Base-by-base conservation (phyloP, 2,329 filamentous ascomycete genomes). In the Cercospora citrullina region DNA sequence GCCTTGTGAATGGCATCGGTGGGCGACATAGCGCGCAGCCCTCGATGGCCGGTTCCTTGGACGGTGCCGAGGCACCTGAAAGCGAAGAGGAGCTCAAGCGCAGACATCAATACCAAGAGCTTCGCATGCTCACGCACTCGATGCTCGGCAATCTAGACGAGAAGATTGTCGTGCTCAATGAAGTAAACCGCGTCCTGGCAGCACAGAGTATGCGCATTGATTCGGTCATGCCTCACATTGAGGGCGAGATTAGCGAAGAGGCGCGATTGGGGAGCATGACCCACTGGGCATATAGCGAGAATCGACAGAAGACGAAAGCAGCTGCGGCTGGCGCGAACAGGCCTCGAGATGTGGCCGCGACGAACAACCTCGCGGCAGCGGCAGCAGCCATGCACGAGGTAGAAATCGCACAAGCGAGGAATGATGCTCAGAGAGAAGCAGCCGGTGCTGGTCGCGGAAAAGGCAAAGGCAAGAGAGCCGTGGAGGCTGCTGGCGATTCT, bases 161-260 rank as follows among this genome's bases (percentile, higher is more conserved):
- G 81, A 99, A 99, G 82, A 97, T 97, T 73, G 94, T 97, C 74
- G 95, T 99, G 73, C 91, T 98, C 66, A 91, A 92, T 42, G 96
- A 94, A 16, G 94, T 95, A 64, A 95, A 94, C 75, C 92, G 96
- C 73, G 92, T 94, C 57, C 87, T 98, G 12, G 88, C 92, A 72
- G 92, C 91, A 77, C 93, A 97, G 76, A 85, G 97, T 39, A 83
- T 87, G 68, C 92, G 96, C 63, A 89, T 97, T 76, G 91, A 97
- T 77, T 90, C 91, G 73, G 90, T 96, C 33, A 96, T 91, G 85
- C 90, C 93, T 21, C 90, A 94, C 80, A 87, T 98, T 66, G 91
- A 96, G 71, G 84, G 86, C 68, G 95, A 99, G 79, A 92, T 99
- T 76, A 96, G 92, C 80, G 93, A 97, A 69, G 93, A 98, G 80